phyloP scores from a whole-genome alignment of 1,139 yeast genomes.

The Blastobotrys capitulatus region DNA sequence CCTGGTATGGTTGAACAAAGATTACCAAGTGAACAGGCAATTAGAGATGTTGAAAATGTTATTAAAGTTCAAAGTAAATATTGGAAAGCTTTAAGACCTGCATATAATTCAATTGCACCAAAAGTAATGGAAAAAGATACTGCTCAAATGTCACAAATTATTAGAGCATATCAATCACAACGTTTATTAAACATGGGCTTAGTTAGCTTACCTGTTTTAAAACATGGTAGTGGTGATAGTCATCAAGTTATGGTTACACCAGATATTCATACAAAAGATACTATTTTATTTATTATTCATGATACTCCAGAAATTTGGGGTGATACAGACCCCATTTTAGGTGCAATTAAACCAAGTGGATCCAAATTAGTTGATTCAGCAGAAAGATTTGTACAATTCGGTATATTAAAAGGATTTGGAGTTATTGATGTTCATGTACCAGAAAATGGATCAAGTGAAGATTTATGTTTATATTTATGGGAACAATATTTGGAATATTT shows the following conservation, averaged over 20 bases:
- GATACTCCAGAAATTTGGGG: slow-evolving; percentile 97
- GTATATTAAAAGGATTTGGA: slow-evolving; percentile 55
- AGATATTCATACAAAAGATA: slow-evolving; percentile 56
- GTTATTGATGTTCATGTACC: slow-evolving; percentile 83
- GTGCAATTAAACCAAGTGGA: slow-evolving; percentile 66
- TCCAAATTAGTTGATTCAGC: slow-evolving; percentile 64
- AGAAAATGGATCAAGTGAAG: slow-evolving; percentile 30
- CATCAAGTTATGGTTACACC: slow-evolving; percentile 75
- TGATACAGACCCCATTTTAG: slow-evolving; percentile 70
- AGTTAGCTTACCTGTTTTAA: slow-evolving; percentile 65
- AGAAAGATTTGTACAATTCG: slow-evolving; percentile 54
- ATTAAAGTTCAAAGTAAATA: slow-evolving; percentile 73
- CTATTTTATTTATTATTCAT: slow-evolving; percentile 68
- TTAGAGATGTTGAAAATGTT: slow-evolving; percentile 85
- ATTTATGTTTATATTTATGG: slow-evolving; percentile 75
- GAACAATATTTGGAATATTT: slow-evolving; percentile 82
- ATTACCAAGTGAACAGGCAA: slow-evolving; percentile 54
- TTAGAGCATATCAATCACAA: slow-evolving; percentile 62
- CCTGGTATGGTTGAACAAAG: slow-evolving; percentile 75
- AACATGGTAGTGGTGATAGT: slow-evolving; percentile 36
- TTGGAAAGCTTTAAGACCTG: slow-evolving; percentile 85
- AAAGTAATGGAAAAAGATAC: neutral
- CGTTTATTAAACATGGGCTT: slow-evolving; percentile 44
- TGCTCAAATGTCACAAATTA: slow-evolving; percentile 43
- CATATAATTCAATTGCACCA: slow-evolving; percentile 39